Percentiles rank a stretch among this genome's conserved stretches.
These are phyloP conservation scores for Diaporthe capsici DNA, from an alignment of 2,329 filamentous ascomycete genomes.

Conservation along the genomic window DNA sequence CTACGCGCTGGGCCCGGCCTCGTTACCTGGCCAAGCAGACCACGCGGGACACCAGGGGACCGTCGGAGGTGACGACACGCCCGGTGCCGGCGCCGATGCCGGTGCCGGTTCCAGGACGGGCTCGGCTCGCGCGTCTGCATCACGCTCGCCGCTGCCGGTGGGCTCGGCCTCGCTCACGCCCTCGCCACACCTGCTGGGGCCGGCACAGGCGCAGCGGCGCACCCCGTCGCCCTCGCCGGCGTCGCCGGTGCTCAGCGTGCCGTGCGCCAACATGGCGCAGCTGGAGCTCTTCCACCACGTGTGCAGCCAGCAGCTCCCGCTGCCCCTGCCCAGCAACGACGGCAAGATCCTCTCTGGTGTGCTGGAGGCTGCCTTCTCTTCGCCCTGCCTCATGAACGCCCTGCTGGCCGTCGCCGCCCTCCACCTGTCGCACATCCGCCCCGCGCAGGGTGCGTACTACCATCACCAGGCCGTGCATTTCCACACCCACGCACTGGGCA, in stretches of 20 bases:
- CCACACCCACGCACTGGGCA: conserved; percentile 59
- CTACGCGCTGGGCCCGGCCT: conserved; percentile 42
- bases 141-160: conserved; percentile 10
- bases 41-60: not conserved
- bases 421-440: conserved; percentile 35
- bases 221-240: not conserved
- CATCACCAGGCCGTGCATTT: conserved; percentile 58
- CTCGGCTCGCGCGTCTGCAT: conserved; percentile 5
- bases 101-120: not conserved
- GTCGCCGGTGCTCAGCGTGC: not conserved
- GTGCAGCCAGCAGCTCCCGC: conserved; percentile 19
- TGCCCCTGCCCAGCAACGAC: conserved; percentile 14
- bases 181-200: conserved; percentile 1
- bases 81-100: not conserved
- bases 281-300: conserved; percentile 33
- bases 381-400: conserved; percentile 35
- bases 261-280: conserved; percentile 24
- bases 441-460: conserved; percentile 46
- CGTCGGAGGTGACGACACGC: not conserved
- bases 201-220: not conserved
- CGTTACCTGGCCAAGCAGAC: conserved; percentile 11
- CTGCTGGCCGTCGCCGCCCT: conserved; percentile 31
- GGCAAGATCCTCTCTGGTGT: conserved; percentile 11
- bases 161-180: not conserved
- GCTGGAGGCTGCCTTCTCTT: conserved; percentile 27